Evolutionary conservation across 331 rosid genomes (phyloP).

Genomic region (Arachis monticola): DNA sequence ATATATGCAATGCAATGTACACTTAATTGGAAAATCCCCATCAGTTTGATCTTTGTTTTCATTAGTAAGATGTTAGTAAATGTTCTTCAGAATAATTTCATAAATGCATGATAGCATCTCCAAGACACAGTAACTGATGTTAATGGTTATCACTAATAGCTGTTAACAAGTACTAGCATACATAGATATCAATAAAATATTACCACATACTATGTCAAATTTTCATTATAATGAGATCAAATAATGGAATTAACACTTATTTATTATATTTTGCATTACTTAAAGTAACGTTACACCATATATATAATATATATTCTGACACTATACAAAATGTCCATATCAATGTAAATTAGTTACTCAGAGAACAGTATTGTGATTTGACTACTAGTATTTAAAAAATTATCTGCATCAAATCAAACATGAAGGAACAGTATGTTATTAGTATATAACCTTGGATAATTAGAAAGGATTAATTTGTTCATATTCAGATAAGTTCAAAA

Average conservation of each 20-base stretch:
- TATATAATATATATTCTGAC: neutral
- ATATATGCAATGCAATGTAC: neutral
- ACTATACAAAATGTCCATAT: neutral
- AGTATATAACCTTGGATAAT: slow-evolving; percentile 1
- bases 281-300: neutral
- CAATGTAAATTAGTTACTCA: slow-evolving; percentile 17
- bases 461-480: neutral
- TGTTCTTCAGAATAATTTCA: slow-evolving; percentile 9
- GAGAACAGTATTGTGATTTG: neutral
- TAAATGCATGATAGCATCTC: slow-evolving; percentile 4
- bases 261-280: slow-evolving; percentile 9
- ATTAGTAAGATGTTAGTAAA: slow-evolving; percentile 1
- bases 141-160: neutral
- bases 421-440: neutral
- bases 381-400: neutral
- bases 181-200: neutral
- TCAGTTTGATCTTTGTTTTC: no score
- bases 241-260: neutral
- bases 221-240: neutral
- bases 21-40: neutral
- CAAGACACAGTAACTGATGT: slow-evolving; percentile 4
- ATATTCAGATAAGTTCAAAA: no score
- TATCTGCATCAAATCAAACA: neutral
- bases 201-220: neutral
- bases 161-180: slow-evolving; percentile 22